phyloP scores from a whole-genome alignment of 352 stramenopile genomes.

The Globisporangium parvum region DNA sequence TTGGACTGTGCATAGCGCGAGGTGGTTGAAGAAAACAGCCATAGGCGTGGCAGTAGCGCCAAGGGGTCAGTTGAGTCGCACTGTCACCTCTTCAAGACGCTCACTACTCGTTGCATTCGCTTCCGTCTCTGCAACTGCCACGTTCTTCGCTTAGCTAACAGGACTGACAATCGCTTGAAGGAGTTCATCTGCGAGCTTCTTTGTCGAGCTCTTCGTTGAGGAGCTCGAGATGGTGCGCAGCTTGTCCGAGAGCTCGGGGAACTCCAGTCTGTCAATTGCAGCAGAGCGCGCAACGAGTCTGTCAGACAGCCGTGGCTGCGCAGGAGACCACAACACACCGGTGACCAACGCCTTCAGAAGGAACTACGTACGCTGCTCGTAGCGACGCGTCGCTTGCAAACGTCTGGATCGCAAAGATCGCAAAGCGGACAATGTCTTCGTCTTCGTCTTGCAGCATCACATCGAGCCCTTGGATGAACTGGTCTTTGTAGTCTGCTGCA shows the following conservation, averaged over 20 bases:
- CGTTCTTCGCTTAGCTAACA: slow-evolving; percentile 25
- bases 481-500: slow-evolving; percentile 30
- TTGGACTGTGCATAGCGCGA: too few species aligned
- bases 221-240: slow-evolving; percentile 46
- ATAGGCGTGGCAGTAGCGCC: too few species aligned
- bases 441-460: slow-evolving; percentile 65
- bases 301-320: neutral
- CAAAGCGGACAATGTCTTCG: slow-evolving; percentile 72
- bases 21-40: too few species aligned
- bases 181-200: slow-evolving; percentile 63
- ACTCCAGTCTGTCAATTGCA: slow-evolving; percentile 21
- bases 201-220: slow-evolving; percentile 63
- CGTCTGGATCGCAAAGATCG: slow-evolving; percentile 66
- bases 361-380: slow-evolving; percentile 32
- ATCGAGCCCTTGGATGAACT: slow-evolving; percentile 45
- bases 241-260: slow-evolving; percentile 52
- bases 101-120: too few species aligned
- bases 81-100: too few species aligned
- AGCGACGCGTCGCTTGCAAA: slow-evolving; percentile 48
- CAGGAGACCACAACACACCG: neutral
- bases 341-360: neutral
- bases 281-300: slow-evolving; percentile 4
- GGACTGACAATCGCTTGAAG: slow-evolving; percentile 56
- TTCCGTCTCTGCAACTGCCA: too few species aligned
- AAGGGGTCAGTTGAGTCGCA: too few species aligned